These are phyloP conservation scores for Monosporascus sp. DNA, from an alignment of 2,329 filamentous ascomycete species.

Conservation along the genomic window DNA sequence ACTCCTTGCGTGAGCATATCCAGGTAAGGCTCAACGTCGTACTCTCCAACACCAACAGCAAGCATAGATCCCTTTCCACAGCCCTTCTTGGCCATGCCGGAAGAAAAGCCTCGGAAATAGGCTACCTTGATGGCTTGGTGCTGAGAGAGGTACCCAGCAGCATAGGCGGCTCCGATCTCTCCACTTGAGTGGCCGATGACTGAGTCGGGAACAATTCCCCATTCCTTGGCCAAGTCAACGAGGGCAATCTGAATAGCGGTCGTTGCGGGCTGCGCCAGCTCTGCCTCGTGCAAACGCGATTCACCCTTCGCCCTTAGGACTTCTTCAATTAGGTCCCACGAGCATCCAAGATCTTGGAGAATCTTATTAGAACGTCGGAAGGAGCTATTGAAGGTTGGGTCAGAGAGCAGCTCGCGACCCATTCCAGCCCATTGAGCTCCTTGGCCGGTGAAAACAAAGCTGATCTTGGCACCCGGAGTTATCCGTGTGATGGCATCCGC, in stretches of 20 bases:
- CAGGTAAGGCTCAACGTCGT: constrained; percentile 9
- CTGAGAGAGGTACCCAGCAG: neutral
- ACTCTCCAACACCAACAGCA: constrained; percentile 13
- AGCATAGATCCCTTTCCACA: constrained; percentile 15
- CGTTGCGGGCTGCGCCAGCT: constrained; percentile 4
- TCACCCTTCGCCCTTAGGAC: constrained; percentile 16
- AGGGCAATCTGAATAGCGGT: constrained; percentile 4
- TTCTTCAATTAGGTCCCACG: constrained; percentile 14
- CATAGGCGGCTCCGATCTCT: constrained; percentile 6
- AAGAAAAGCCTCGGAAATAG: constrained; percentile 3
- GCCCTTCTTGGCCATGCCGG: neutral
- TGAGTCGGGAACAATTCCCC: neutral
- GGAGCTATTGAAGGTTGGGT: constrained; percentile 10
- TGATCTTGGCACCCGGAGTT: neutral
- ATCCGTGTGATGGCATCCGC: neutral
- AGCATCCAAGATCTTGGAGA: constrained; percentile 5
- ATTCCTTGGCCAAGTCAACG: neutral
- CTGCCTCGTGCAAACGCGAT: neutral
- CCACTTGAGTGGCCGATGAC: constrained; percentile 6
- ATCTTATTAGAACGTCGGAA: constrained; percentile 4
- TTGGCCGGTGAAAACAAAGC: constrained; percentile 25
- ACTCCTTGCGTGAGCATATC: constrained; percentile 6
- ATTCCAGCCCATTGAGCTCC: constrained; percentile 18
- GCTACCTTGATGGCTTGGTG: neutral
- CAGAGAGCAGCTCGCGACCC: constrained; percentile 14